Conservation (phyloP, 2,329 filamentous ascomycete species). For the Phaeosphaeriaceae sp. region DNA sequence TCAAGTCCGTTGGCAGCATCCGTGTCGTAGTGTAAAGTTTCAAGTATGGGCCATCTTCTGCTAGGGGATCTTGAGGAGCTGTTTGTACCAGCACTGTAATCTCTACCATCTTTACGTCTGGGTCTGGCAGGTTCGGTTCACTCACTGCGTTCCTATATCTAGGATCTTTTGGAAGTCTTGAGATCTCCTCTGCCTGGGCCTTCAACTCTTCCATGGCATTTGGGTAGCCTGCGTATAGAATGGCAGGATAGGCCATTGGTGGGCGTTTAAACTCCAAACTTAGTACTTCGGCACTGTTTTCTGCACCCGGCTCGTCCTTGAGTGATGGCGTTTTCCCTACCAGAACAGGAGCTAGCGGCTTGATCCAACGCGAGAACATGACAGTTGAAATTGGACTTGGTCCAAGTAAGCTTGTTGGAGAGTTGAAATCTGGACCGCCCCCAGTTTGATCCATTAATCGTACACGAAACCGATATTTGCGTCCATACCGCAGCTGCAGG, state of each 20-base stretch:
- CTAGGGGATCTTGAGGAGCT: neutral
- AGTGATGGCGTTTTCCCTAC: neutral
- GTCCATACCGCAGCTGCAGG: neutral
- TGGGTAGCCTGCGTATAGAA: neutral
- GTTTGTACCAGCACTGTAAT: neutral
- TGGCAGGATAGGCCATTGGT: neutral
- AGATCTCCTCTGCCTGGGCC: neutral
- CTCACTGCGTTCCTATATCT: neutral
- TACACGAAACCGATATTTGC: neutral
- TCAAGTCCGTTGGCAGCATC: neutral
- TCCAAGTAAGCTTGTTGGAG: neutral
- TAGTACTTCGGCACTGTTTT: neutral
- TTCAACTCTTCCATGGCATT: neutral
- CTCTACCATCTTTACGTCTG: neutral
- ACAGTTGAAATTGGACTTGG: neutral
- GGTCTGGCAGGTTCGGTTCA: neutral
- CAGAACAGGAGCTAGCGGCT: neutral
- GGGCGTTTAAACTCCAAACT: neutral
- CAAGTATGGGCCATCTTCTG: neutral
- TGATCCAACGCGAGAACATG: neutral
- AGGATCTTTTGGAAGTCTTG: neutral
- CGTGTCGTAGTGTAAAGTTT: neutral
- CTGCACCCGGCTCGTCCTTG: neutral
- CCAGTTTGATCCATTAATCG: neutral
- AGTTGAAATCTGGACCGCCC: neutral